Conservation (phyloP, 768 basidiomycete species). For the Termitomyces sp. region DNA sequence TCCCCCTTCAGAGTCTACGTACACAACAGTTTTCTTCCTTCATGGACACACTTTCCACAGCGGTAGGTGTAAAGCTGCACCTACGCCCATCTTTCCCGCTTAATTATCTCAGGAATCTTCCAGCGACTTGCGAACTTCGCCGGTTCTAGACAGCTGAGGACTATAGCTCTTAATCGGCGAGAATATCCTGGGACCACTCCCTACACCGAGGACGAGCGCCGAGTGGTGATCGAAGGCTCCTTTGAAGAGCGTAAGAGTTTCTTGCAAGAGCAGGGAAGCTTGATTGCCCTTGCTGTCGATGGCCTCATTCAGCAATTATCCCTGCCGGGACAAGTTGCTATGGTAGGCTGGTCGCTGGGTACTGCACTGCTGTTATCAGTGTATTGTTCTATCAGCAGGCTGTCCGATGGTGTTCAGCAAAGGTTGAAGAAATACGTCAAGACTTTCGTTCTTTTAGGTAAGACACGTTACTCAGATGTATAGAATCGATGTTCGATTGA, state of each 20-base stretch:
- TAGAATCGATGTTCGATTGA: background rate
- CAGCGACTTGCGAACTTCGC: constrained; percentile 20
- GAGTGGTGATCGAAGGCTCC: constrained; percentile 12
- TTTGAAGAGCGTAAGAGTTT: constrained; percentile 17
- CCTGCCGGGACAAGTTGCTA: constrained; percentile 17
- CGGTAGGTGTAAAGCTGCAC: background rate
- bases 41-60: constrained; percentile 23
- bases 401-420: constrained; percentile 15
- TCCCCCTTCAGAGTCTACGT: constrained; percentile 14
- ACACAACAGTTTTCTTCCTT: constrained; percentile 25
- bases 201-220: constrained; percentile 24
- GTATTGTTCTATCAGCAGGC: constrained; percentile 18
- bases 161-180: constrained; percentile 32
- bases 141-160: constrained; percentile 17
- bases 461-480: background rate
- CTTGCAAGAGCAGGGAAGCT: constrained; percentile 25
- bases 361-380: constrained; percentile 21
- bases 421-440: constrained; percentile 21
- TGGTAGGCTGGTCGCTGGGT: constrained; percentile 31
- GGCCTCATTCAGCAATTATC: constrained; percentile 20
- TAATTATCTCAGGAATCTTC: constrained; percentile 21
- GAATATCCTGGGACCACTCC: constrained; percentile 30
- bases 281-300: constrained; percentile 27
- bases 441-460: constrained; percentile 20
- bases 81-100: constrained; percentile 9